Conservation (phyloP, 192 early-diverging fungal species). For the Umbelopsis sp. region DNA sequence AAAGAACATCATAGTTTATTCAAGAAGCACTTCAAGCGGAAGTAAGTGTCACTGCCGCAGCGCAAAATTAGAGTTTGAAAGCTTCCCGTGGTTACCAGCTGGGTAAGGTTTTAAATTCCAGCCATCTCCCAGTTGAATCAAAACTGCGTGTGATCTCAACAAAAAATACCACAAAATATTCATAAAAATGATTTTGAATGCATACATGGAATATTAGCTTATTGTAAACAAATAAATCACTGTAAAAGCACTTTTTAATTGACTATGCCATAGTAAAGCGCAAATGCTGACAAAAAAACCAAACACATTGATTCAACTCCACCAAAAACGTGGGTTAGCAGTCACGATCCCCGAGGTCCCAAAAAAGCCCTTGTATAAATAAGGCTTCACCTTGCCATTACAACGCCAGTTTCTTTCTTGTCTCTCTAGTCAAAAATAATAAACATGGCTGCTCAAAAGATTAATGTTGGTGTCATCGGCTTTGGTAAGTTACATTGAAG, state of each 20-base stretch:
- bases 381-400: background rate
- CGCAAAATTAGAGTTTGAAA: slow-evolving; percentile 1
- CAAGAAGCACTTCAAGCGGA: slow-evolving; percentile 64
- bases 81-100: background rate
- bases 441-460: slow-evolving; percentile 26
- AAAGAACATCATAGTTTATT: slow-evolving; percentile 67
- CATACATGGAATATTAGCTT: background rate
- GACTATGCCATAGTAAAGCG: background rate
- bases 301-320: too few relatives aligned
- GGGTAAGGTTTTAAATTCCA: background rate
- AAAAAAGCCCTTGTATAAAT: background rate
- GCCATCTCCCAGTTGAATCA: background rate
- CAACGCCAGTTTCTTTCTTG: background rate
- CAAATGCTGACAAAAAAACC: too few relatives aligned
- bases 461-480: slow-evolving; percentile 70
- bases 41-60: slow-evolving; percentile 26
- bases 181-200: too few relatives aligned
- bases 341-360: background rate
- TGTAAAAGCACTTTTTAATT: background rate
- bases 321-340: background rate
- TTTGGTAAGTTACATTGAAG: slow-evolving; percentile 62
- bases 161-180: too few relatives aligned
- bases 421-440: background rate
- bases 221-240: background rate
- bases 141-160: too few relatives aligned